A percentile compares a stretch with the other conserved stretches of the same genome.
Evolutionary conservation across 441 rosid genomes (phyloP).

Genomic region (Sinapis alba): DNA sequence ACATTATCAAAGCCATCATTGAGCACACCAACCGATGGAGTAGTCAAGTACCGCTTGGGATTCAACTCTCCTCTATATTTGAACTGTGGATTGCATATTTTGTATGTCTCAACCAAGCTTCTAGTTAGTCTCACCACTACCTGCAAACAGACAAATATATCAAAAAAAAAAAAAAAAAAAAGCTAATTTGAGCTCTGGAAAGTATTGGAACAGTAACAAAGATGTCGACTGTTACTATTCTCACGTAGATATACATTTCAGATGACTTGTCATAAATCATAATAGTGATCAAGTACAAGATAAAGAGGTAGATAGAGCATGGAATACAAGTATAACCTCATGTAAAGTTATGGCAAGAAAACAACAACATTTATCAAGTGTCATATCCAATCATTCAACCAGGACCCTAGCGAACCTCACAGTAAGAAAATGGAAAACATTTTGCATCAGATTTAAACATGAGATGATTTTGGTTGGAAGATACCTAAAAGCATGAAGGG

Average conservation of each 20-base stretch:
- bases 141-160: conserved; percentile 55
- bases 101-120: conserved; percentile 94
- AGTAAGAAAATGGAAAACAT: background rate
- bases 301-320: conserved; percentile 7
- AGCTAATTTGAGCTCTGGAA: conserved; percentile 23
- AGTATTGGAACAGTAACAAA: conserved; percentile 12
- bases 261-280: background rate
- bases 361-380: conserved; percentile 3
- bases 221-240: conserved; percentile 7
- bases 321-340: background rate
- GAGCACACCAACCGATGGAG: conserved; percentile 88
- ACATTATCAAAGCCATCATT: conserved; percentile 97
- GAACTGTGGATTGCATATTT: conserved; percentile 84
- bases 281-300: conserved; percentile 23
- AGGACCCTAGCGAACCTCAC: conserved; percentile 14
- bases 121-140: conserved; percentile 84
- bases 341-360: conserved; percentile 18
- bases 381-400: background rate
- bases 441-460: background rate
- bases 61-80: conserved; percentile 91
- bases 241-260: conserved; percentile 3
- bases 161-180: background rate
- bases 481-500: conserved; percentile 8
- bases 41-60: conserved; percentile 96
- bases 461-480: conserved; percentile 4